Evolutionary conservation across 257 asterid species (phyloP).

Genomic region (Nicotiana attenuata): DNA sequence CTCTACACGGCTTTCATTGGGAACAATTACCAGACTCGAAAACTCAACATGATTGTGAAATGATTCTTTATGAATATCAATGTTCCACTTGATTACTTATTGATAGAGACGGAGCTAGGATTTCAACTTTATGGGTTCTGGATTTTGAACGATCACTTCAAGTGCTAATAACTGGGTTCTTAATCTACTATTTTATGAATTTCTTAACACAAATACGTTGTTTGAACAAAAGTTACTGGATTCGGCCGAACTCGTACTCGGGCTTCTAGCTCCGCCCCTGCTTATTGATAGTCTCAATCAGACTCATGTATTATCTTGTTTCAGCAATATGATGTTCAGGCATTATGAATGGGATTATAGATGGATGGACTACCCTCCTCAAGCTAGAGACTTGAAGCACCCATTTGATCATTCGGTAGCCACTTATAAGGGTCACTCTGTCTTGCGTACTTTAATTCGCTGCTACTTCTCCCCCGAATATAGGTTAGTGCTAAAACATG

Average conservation of each 20-base stretch:
- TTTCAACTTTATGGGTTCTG: no score
- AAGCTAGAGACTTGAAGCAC: slow-evolving; percentile 63
- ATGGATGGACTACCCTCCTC: slow-evolving; percentile 88
- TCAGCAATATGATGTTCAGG: slow-evolving; percentile 46
- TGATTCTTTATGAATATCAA: neutral
- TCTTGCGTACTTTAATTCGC: slow-evolving; percentile 76
- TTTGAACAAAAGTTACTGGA: no score
- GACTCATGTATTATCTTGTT: neutral
- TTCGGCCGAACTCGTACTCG: no score
- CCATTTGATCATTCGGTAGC: slow-evolving; percentile 72
- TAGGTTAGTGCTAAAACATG: slow-evolving; percentile 38
- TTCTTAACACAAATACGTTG: no score
- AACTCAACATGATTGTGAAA: neutral
- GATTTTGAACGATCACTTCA: no score
- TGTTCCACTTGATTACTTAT: neutral
- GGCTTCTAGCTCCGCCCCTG: no score
- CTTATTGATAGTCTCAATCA: neutral
- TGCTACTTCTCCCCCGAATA: slow-evolving; percentile 88
- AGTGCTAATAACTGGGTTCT: no score
- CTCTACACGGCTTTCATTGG: neutral
- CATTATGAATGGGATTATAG: slow-evolving; percentile 87
- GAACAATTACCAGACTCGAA: neutral
- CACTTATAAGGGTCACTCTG: slow-evolving; percentile 80
- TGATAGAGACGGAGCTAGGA: neutral
- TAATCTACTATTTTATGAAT: no score